Base-by-base conservation (phyloP, 495 filamentous ascomycete genomes). In the Usnea hakonensis region DNA sequence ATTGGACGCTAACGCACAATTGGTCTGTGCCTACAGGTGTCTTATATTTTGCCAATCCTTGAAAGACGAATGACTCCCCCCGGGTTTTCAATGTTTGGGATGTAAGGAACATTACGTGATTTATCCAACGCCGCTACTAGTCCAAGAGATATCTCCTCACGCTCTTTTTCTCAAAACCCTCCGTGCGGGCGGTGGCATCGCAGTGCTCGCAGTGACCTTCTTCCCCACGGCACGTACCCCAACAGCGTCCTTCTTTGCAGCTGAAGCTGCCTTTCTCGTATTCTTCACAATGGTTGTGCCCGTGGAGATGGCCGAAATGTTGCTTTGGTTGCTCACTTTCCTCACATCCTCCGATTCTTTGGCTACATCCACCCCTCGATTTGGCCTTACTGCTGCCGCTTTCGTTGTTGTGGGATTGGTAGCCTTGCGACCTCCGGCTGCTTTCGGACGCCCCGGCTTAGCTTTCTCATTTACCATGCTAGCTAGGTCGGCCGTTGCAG, bases 271-370 rank as follows among this genome's bases (percentile, higher is more conserved):
- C 64, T 82, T 84, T 52, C 77, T 76, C 16, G 76, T 75, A 61
- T 78, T 83, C 57, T 85, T 86, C 32, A 83, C 79, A 60, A 88
- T 83, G 52, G 80, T 89, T 28, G 84, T 85, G 5, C 76, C 76
- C 2, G 75, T 77, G 8, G 79, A 81, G 7, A 75, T 64, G 26
- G 70, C 76, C 17, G 79, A 82, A 4, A 73, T 77, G 43, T 66
- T 76, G 70, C 58, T 79, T 72, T 57, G 78, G 73, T 41, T 73
- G 70, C 66, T 81, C 78, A 59, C 77, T 61, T 66, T 58, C 21
- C 63, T 74, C 35, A 74, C 75, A n/a, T 59, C 54, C 46, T 60
- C 57, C 23, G 58, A 4, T 40, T 60, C 57, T 30, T 46, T 48
- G 33, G 74, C 70, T 6, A 74, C 71, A 11, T 75, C 71, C 5